Evolutionary conservation across 2,329 filamentous ascomycete genomes (phyloP), one percentile per base, ranked within the genome.

Genomic region (Apiospora arundinis): DNA sequence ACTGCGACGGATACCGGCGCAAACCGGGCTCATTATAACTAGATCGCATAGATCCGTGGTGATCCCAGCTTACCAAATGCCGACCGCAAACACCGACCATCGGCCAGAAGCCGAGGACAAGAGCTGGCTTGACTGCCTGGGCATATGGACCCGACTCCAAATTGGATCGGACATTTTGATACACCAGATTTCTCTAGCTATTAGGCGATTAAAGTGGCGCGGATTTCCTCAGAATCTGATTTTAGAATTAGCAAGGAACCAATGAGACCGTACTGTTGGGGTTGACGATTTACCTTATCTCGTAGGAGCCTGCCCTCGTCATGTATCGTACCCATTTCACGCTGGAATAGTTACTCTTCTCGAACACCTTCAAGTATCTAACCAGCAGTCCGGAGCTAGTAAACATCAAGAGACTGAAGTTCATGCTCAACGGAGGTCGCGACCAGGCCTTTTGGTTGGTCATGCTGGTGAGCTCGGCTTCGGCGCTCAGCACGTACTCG

Each of bases 321-420:
- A 99, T 98, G 83, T 99, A 99, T 77, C 96, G 88, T 77, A 99
- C 96, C 96, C 96, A 99, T 83, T 99, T 99, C 67, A 99, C 96
- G 80, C 95, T 97, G 74, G 93, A 97, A 82, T 99, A 99, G 83
- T 98, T 98, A 83, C 90, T 96, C 91, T 99, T 99, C 85, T 99
- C 96, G 85, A 99, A 99, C 1, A 99, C 96, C 84, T 99, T 99
- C 71, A 99, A 84, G 82, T 99, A 99, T 68, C 97, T 87, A 71
- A 99, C 96, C 74, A 99, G 81, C 79, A 99, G 81, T 0, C 96
- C 96, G 0, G 93, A 97, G 80, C 94, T 97, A 25, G 96, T 99
- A 80, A 99, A 99, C 97, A 99, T 99, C 78, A 99, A 87, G 78
- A 99, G 83, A 74, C 93, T 96, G 80, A 99, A 99, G 82, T 91